phyloP scores from a whole-genome alignment of 2,329 filamentous ascomycete species.

The Leptographium procerum region DNA sequence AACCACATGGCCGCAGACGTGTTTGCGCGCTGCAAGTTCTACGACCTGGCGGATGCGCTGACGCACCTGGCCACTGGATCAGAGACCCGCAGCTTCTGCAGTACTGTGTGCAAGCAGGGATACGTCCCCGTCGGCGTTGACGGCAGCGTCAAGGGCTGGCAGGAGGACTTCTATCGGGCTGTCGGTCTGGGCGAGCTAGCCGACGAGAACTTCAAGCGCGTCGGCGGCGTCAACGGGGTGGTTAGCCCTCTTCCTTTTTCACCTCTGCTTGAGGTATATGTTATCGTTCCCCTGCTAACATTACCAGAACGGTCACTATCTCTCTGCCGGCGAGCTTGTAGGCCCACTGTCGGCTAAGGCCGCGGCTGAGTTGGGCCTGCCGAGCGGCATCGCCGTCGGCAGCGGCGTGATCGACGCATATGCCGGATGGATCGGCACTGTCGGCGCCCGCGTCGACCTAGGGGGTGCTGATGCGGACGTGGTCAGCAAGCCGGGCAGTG shows the following conservation, averaged over 20 bases:
- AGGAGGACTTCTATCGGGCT: slow-evolving; percentile 79
- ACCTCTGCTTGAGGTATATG: slow-evolving; percentile 3
- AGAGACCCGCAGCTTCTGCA: slow-evolving; percentile 89
- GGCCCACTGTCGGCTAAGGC: slow-evolving; percentile 77
- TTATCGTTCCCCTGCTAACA: neutral
- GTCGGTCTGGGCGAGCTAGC: slow-evolving; percentile 81
- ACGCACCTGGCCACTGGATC: slow-evolving; percentile 90
- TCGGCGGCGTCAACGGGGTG: slow-evolving; percentile 91
- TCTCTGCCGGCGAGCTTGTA: slow-evolving; percentile 85
- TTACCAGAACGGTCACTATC: slow-evolving; percentile 73
- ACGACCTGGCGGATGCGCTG: slow-evolving; percentile 83
- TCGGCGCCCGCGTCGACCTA: slow-evolving; percentile 88
- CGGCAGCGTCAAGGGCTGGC: slow-evolving; percentile 95
- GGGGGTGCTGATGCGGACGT: slow-evolving; percentile 54
- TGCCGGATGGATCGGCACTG: slow-evolving; percentile 95
- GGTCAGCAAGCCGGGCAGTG: slow-evolving; percentile 31
- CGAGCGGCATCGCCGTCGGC: slow-evolving; percentile 79
- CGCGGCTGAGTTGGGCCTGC: slow-evolving; percentile 70
- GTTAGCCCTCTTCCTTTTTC: slow-evolving; percentile 51
- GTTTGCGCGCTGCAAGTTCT: slow-evolving; percentile 92
- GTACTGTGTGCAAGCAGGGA: slow-evolving; percentile 93
- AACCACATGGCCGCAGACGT: slow-evolving; percentile 91
- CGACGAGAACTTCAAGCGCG: slow-evolving; percentile 79
- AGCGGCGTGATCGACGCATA: slow-evolving; percentile 98
- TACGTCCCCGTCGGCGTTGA: slow-evolving; percentile 96